These are phyloP conservation scores for Nannochloris sp. DNA, from an alignment of 139 green algal genomes.

Conservation along the genomic window DNA sequence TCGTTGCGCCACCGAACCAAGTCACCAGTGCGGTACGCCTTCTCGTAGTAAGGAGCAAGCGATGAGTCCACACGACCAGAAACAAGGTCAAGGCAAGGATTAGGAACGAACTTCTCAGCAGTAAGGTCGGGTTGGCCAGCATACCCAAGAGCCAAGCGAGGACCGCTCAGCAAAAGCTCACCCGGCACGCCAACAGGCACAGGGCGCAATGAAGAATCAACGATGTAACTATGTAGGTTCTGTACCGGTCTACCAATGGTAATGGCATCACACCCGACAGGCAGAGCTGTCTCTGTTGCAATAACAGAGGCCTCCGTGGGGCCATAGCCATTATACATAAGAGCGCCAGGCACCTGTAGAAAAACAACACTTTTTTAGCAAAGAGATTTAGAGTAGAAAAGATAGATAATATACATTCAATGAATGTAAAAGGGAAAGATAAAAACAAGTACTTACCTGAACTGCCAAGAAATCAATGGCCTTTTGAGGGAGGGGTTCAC, in stretches of 20 bases:
- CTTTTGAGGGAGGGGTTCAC: too few species aligned
- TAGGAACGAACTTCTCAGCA: slow-evolving; percentile 16
- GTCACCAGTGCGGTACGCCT: slow-evolving; percentile 27
- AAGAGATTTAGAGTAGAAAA: too few species aligned
- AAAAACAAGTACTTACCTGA: too few species aligned
- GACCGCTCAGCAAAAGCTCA: slow-evolving; percentile 39
- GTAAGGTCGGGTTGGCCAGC: slow-evolving; percentile 17
- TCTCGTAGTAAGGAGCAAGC: background rate
- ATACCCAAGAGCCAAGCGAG: slow-evolving; percentile 30
- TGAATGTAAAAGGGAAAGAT: too few species aligned
- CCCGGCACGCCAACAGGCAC: slow-evolving; percentile 23
- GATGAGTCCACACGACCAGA: background rate
- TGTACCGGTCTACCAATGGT: slow-evolving; percentile 25
- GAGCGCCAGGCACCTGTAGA: too few species aligned
- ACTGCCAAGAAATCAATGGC: too few species aligned
- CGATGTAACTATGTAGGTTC: slow-evolving; percentile 33
- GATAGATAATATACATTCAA: too few species aligned
- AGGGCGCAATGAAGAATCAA: slow-evolving; percentile 8
- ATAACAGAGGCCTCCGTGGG: slow-evolving; percentile 33
- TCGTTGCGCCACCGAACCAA: slow-evolving; percentile 22
- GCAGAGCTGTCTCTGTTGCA: background rate
- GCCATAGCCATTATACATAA: slow-evolving; percentile 27
- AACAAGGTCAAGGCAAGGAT: background rate
- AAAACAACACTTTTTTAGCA: background rate
- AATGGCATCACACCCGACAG: background rate